Conservation (phyloP, 148 eudicot genomes). For the Camellia lanceoleosa region DNA sequence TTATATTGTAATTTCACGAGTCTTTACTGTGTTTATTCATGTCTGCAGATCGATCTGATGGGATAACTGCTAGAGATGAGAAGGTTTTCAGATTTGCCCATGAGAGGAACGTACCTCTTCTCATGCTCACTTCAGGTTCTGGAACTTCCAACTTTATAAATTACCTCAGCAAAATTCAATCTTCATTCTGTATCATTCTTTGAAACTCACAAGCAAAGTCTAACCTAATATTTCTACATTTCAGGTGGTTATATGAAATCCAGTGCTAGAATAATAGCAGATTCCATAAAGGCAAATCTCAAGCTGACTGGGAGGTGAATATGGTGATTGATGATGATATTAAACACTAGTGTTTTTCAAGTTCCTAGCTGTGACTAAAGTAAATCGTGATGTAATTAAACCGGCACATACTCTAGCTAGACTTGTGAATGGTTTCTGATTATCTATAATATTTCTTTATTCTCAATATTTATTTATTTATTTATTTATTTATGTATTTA, state of each 20-base stretch:
- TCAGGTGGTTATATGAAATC: conserved; percentile 97
- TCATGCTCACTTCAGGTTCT: conserved; percentile 94
- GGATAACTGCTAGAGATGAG: conserved; percentile 70
- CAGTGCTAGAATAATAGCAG: conserved; percentile 84
- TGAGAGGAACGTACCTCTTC: conserved; percentile 61
- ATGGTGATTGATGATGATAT: no score
- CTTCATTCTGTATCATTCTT: not conserved
- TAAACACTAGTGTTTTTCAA: no score
- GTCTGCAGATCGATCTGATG: conserved; percentile 76
- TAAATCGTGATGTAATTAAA: no score
- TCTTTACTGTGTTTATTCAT: not conserved
- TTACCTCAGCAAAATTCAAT: not conserved
- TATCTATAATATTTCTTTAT: no score
- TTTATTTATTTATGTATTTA: no score
- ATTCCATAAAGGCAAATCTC: no score
- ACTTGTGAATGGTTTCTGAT: no score
- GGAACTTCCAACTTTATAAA: not conserved
- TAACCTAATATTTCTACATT: not conserved
- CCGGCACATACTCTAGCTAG: no score
- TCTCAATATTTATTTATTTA: no score
- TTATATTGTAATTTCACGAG: not conserved
- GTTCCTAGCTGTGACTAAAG: no score
- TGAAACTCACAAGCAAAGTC: not conserved
- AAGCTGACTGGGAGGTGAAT: no score
- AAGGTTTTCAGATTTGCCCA: conserved; percentile 83